Evolutionary conservation across 768 basidiomycete genomes (phyloP).

Genomic region (Tylopilus sp.): DNA sequence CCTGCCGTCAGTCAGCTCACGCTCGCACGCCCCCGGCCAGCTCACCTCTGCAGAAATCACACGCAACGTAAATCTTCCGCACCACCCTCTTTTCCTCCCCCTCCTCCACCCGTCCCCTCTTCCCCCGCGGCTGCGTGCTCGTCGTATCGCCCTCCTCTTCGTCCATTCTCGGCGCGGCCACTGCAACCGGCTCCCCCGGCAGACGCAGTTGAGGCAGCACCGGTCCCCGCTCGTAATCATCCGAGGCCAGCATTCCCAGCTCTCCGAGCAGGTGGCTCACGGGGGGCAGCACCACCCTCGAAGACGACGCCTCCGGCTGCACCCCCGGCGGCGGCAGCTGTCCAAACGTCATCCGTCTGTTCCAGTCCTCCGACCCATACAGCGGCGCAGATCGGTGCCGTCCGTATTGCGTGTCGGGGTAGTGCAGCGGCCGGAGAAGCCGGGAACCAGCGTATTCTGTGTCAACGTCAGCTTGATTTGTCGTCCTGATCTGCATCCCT

Average conservation of each 20-base stretch:
- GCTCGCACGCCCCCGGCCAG: background rate
- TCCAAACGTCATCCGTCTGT: constrained; percentile 23
- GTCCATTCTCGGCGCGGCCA: background rate
- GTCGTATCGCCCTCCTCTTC: constrained; percentile 12
- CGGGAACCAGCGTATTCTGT: constrained; percentile 18
- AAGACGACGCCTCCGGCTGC: constrained; percentile 16
- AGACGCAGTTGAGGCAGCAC: constrained; percentile 29
- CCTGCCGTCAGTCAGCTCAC: constrained; percentile 36
- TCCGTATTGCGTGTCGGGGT: constrained; percentile 19
- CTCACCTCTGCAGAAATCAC: constrained; percentile 76
- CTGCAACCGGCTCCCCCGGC: constrained; percentile 17
- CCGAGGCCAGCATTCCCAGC: constrained; percentile 17
- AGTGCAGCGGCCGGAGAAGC: constrained; percentile 16
- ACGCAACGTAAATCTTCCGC: constrained; percentile 50
- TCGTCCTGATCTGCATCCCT: background rate
- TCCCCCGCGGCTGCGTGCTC: constrained; percentile 9
- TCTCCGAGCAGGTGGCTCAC: constrained; percentile 25
- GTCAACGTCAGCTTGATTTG: constrained; percentile 2
- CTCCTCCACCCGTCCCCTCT: constrained; percentile 18
- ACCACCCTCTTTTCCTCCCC: constrained; percentile 23
- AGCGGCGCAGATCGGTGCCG: constrained; percentile 26
- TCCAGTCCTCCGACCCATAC: constrained; percentile 25
- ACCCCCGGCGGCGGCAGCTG: constrained; percentile 6
- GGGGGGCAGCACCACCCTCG: constrained; percentile 27
- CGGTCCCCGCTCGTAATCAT: constrained; percentile 19